A percentile compares a stretch with the other conserved stretches of the same genome.
Evolutionary conservation across 441 rosid genomes (phyloP).

Genomic region (Breynia disticha): DNA sequence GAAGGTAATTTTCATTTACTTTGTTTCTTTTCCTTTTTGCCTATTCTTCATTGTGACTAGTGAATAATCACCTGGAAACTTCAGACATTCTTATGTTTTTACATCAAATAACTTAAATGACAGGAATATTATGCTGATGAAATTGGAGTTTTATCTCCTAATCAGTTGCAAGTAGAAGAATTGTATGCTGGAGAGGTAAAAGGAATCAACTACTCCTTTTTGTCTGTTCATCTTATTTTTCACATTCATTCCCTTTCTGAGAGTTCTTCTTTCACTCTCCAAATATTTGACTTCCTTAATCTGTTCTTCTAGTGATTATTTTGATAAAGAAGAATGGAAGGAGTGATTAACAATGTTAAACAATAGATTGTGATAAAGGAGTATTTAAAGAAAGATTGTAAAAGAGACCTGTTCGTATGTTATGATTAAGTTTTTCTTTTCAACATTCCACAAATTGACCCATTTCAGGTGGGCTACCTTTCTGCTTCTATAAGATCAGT

Average conservation of each 20-base stretch:
- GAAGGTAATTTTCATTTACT: conserved; percentile 41
- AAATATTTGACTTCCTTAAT: no score
- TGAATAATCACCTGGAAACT: neutral
- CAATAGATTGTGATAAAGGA: no score
- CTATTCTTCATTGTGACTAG: neutral
- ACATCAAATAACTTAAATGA: conserved; percentile 11
- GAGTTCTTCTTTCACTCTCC: neutral
- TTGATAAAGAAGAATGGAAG: no score
- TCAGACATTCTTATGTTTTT: neutral
- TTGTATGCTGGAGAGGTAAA: conserved; percentile 95
- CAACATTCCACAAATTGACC: neutral
- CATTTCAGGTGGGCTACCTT: conserved; percentile 77
- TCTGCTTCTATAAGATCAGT: conserved; percentile 95
- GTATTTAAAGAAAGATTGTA: no score
- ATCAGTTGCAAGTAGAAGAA: conserved; percentile 83
- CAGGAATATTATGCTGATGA: conserved; percentile 94
- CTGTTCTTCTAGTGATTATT: no score
- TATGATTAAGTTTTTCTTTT: neutral
- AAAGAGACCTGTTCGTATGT: neutral
- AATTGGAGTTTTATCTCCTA: conserved; percentile 91
- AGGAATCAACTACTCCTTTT: conserved; percentile 2
- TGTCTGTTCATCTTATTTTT: neutral
- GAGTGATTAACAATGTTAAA: no score
- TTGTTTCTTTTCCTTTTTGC: neutral
- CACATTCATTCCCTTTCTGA: neutral